Conservation (phyloP, 805 yeast species). For the Teunomyces stri region DNA sequence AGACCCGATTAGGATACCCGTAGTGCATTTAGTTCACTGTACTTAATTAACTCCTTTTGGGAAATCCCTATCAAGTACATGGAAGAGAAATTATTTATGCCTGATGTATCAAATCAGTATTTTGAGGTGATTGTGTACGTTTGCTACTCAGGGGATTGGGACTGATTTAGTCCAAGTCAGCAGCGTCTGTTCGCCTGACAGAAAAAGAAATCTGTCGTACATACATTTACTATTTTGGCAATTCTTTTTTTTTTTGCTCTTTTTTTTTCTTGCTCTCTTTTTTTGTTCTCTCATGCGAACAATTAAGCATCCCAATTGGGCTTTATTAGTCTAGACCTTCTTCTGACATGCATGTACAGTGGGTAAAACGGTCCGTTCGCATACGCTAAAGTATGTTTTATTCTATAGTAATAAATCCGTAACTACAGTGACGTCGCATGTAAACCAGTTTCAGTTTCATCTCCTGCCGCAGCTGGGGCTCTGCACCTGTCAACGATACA, state of each 20-base stretch:
- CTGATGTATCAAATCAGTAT: not conserved
- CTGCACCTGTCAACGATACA: not conserved
- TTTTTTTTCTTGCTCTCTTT: not conserved
- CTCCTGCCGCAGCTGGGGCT: not conserved
- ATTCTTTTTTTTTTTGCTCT: not conserved
- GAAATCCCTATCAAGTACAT: not conserved
- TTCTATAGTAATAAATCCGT: not conserved
- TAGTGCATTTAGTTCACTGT: not conserved
- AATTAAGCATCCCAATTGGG: not conserved
- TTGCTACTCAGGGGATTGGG: not conserved
- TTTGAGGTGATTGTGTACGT: not conserved
- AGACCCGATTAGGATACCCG: too few species aligned
- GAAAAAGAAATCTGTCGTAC: not conserved
- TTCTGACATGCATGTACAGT: too few species aligned
- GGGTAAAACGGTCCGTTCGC: too few species aligned
- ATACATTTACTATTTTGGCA: too few species aligned
- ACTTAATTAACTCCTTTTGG: not conserved
- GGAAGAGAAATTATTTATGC: not conserved
- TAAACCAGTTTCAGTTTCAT: not conserved
- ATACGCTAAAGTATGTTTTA: not conserved
- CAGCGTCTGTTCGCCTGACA: not conserved
- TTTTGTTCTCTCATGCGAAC: not conserved
- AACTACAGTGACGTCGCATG: not conserved
- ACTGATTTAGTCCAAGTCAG: not conserved
- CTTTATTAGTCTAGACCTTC: not conserved